phyloP scores from a whole-genome alignment of 2,329 filamentous ascomycete species.

The Aspergillus sergii region DNA sequence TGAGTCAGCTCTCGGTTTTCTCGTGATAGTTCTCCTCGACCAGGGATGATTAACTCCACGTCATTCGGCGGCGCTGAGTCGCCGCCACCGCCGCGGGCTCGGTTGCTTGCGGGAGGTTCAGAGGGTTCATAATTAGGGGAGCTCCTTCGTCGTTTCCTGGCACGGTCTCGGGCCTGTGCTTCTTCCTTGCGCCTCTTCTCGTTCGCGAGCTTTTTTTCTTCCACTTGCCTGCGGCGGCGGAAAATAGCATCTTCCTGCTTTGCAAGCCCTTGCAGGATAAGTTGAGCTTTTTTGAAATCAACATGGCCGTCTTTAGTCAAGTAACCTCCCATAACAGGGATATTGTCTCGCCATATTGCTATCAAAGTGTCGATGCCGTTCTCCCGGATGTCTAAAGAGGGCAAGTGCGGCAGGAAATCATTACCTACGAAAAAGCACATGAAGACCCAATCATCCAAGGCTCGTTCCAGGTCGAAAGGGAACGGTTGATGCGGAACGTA shows the following conservation, averaged over 20 bases:
- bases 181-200: constrained; percentile 77
- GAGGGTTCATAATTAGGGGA: constrained; percentile 48
- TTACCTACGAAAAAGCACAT: constrained; percentile 99
- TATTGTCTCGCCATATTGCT: constrained; percentile 93
- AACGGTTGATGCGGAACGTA: constrained; percentile 81
- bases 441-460: constrained; percentile 97
- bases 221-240: constrained; percentile 78
- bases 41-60: constrained; percentile 62
- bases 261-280: constrained; percentile 83
- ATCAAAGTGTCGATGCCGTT: constrained; percentile 96
- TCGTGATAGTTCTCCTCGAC: constrained; percentile 55
- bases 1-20: constrained; percentile 71
- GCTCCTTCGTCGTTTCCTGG: constrained; percentile 46
- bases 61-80: constrained; percentile 45
- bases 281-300: constrained; percentile 81
- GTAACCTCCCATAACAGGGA: constrained; percentile 90
- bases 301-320: constrained; percentile 94
- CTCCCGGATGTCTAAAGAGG: constrained; percentile 95
- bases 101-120: constrained; percentile 30
- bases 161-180: constrained; percentile 54
- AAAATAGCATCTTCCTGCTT: constrained; percentile 96
- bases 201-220: constrained; percentile 79
- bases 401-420: constrained; percentile 95
- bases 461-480: constrained; percentile 88
- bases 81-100: constrained; percentile 28